Evolutionary conservation across 2,329 filamentous ascomycete species (phyloP), one percentile per base, ranked within the genome.

Genomic region (Trichoderma sp.): DNA sequence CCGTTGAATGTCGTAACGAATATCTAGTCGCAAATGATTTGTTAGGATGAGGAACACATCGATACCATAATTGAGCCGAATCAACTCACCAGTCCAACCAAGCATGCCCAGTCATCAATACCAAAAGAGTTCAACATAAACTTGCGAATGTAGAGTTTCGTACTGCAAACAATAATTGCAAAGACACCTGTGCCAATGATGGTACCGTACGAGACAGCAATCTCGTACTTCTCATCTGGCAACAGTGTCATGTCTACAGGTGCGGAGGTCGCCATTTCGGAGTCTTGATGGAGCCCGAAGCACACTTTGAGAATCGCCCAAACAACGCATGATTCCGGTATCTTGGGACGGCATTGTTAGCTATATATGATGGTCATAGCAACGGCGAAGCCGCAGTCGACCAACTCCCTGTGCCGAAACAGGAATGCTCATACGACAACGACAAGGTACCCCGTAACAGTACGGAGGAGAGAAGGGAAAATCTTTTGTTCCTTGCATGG

Each of bases 1-100:
- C 62, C 62, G 39, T 65, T 65, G 26, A 65, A 65, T 32, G 62
- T 32, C 28, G 62, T 65, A n/a, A 65, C 62, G 24, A 65, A 65
- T 8, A 47, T 14, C 62, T 65, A 11, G 21, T 18, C 15, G 2
- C 11, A 14, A 34, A 21, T 24, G 5, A n/a, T 9, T 6, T 4
- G 24, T 51, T 32, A 32, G 62, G 14, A 15, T 32, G 8, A 51
- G 18, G 12, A 2, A 12, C 8, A 21, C 8, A 12, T 3, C 11
- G 6, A 53, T 21, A 11, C 47, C 2, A 53, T 24, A 24, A 3
- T 21, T 24, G n/a, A 53, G 47, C 12, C 3, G 12, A 53, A 58
- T 14, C 9, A 8, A 32, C 51, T 58, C 11, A 67, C 51, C 34
- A 67, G 2, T 58, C 32, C 64, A 47, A 57, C 5, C 15, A 58